Evolutionary conservation across 805 yeast species (phyloP), one percentile per base, ranked within the genome.

Genomic region (Priceomyces castillae): DNA sequence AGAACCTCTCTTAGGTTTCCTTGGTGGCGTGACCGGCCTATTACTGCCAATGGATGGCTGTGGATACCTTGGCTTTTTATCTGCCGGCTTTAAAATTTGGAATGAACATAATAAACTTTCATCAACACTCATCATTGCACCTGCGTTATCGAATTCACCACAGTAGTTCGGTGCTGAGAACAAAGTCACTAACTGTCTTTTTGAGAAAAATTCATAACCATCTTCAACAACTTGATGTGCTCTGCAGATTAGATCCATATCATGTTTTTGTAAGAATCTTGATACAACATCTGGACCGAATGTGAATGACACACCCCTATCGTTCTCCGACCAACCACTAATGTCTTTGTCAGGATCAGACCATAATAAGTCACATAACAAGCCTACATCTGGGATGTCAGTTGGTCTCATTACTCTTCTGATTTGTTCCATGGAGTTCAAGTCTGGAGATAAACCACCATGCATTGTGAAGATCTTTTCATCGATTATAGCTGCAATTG

Each of bases 201-300:
- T 92, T 52, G 94, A 81, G 68, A 94, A 92, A 64, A 92, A 92
- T 74, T 92, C 98, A 69, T 94, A 92, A 53, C 99, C 99, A 69
- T 92, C 99, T 73, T 92, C 99, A 48, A 92, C 99, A 51, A 92
- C 99, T 73, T 92, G 98, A 76, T 92, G 99, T 37, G 98, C 98
- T 65, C 99, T 82, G 73, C 98, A 94, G 59, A 92, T 90, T 61
- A 92, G 81, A 69, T 94, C 98, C 94, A 92, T 87, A 64, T 92
- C 98, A 68, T 92, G 98, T 62, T 90, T 90, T 66, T 92, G 97
- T 65, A 94, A 73, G 65, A 92, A 92, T 69, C 98, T 78, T 53
- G 96, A 86, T 42, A 92, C 98, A 42, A 92, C 98, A 66, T 92
- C 99, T 7, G 98, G 98, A n/a, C 98, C 98, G 71, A 94, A 92